phyloP scores from a whole-genome alignment of 2,329 filamentous ascomycete genomes.

The Aureobasidium sp. region DNA sequence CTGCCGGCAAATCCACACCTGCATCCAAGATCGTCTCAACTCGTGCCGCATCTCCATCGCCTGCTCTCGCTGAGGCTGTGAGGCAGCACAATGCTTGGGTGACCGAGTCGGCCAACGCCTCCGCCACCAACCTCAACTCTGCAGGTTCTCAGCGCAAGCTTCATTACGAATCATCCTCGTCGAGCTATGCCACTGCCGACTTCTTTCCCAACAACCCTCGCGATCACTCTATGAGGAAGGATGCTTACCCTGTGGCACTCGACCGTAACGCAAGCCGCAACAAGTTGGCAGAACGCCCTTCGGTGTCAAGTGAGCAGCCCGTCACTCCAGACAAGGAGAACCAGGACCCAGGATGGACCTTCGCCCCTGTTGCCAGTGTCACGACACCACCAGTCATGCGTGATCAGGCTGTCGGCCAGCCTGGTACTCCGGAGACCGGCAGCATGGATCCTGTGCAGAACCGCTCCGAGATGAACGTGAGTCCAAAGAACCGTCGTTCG shows the following conservation, averaged over 20 bases:
- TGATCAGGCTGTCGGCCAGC: background rate
- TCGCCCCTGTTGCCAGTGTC: slow-evolving; percentile 16
- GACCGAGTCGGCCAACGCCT: slow-evolving; percentile 5
- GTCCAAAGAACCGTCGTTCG: slow-evolving; percentile 16
- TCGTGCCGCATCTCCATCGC: slow-evolving; percentile 7
- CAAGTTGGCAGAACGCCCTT: slow-evolving; percentile 5
- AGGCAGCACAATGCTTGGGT: slow-evolving; percentile 16
- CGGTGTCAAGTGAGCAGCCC: slow-evolving; percentile 8
- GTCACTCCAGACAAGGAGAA: slow-evolving; percentile 21
- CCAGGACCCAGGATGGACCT: slow-evolving; percentile 21
- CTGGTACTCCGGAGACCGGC: background rate
- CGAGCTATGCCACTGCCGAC: slow-evolving; percentile 32
- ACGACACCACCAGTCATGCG: background rate
- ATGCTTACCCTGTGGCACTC: slow-evolving; percentile 22
- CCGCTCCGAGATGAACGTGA: slow-evolving; percentile 17
- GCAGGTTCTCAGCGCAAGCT: slow-evolving; percentile 10
- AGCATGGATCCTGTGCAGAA: slow-evolving; percentile 14
- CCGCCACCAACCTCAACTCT: background rate
- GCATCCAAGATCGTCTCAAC: background rate
- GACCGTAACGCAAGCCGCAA: background rate
- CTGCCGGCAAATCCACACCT: slow-evolving; percentile 19
- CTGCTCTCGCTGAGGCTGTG: slow-evolving; percentile 15
- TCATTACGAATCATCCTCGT: slow-evolving; percentile 25
- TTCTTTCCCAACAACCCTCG: slow-evolving; percentile 34
- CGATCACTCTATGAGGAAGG: slow-evolving; percentile 30